Conservation (phyloP, 495 filamentous ascomycete species). For the Daldinia loculata region DNA sequence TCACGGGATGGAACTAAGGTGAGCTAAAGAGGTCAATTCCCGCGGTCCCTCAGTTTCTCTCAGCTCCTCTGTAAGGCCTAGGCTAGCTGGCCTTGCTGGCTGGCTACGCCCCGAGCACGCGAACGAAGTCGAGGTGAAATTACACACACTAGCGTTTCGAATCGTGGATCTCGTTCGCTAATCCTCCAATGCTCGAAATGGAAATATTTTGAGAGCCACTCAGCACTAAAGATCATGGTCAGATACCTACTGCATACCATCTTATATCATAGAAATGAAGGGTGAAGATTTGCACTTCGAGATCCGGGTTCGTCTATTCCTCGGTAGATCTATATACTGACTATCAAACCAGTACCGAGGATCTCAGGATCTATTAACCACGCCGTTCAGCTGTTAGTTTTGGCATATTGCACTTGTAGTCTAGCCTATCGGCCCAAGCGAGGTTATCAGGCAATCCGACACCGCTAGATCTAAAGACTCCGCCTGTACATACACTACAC, state of each 20-base stretch:
- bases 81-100: not conserved
- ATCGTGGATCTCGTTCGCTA: slow-evolving; percentile 27
- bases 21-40: not conserved
- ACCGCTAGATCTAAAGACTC: slow-evolving; percentile 37
- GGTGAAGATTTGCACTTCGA: slow-evolving; percentile 31
- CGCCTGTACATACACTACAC: slow-evolving; percentile 3
- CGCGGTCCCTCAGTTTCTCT: not conserved
- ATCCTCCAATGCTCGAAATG: too few species aligned
- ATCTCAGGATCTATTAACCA: slow-evolving; percentile 35
- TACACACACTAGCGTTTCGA: slow-evolving; percentile 36
- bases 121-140: slow-evolving; percentile 32
- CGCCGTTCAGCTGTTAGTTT: slow-evolving; percentile 24
- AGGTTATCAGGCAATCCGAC: slow-evolving; percentile 27
- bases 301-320: slow-evolving; percentile 26
- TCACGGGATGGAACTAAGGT: not conserved
- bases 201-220: too few species aligned
- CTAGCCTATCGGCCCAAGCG: not conserved
- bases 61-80: slow-evolving; percentile 2
- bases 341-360: slow-evolving; percentile 37
- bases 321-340: slow-evolving; percentile 32
- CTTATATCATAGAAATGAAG: slow-evolving; percentile 40
- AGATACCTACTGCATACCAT: not conserved
- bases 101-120: slow-evolving; percentile 5
- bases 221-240: not conserved
- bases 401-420: not conserved